Evolutionary conservation across 805 yeast species (phyloP), one percentile per base, ranked within the genome.

Genomic region (Zygoascus flipseniorum): DNA sequence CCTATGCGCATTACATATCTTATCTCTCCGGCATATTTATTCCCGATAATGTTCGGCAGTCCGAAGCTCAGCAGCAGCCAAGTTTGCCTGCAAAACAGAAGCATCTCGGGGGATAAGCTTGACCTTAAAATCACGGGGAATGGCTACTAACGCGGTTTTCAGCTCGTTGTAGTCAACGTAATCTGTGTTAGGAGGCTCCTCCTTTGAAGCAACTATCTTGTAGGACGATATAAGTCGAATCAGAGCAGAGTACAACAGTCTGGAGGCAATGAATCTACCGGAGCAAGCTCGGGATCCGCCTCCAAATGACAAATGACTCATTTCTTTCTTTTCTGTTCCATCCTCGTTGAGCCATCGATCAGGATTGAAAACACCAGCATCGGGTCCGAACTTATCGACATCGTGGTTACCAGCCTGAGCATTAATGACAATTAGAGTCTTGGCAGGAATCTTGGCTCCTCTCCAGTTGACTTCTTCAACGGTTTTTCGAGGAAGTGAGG

Each of bases 401-500:
- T 85, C 89, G 63, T 84, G 86, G 62, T 85, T 83, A 1, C 83
- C 90, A 1, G 84, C 81, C 71, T 76, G 83, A 0, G 85, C 76
- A 61, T 85, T 85, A 85, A 85, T 80, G 44, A 82, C 70, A 48
- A 85, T 60, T 0, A 75, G 69, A 0, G 89, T 81, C 1, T 78
- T 77, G 9, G 65, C 60, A 0, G 89, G 89, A 18, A 85, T 78
- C 1, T 68, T 56, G 1, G 67, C 65, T 26, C 71, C 62, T 4
- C 65, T 65, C 60, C 73, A 76, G 1, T 54, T 47, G 9, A 85
- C 75, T n/a, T 71, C 73, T 49, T 71, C 75, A 1, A 86, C 78
- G 1, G 86, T 78, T 26, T 70, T 69, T 56, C 92, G 69, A 0
- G 92, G 90, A 42, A 85, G 69, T 18, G 82, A 71, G 62, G 84